Evolutionary conservation across 2,329 filamentous ascomycete species (phyloP).

Genomic region (Xylariaceae sp.): DNA sequence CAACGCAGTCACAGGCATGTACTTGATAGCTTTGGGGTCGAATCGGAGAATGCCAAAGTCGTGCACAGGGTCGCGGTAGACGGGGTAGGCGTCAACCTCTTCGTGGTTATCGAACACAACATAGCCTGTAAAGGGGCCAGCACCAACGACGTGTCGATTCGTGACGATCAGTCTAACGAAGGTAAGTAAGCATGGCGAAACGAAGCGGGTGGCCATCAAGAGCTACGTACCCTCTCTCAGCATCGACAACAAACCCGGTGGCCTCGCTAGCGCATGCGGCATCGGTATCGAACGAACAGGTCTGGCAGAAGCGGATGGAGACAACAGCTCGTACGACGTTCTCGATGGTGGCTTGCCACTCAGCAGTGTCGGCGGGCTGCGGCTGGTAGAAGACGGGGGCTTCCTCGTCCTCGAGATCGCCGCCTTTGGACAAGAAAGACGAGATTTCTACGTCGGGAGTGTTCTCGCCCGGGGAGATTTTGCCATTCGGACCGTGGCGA

Average conservation of each 20-base stretch:
- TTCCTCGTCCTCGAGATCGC: conserved; percentile 39
- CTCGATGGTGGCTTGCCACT: conserved; percentile 96
- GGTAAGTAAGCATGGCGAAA: conserved; percentile 10
- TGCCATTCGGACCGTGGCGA: conserved; percentile 42
- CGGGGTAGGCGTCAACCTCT: conserved; percentile 89
- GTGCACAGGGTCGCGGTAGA: conserved; percentile 97
- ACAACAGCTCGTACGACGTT: conserved; percentile 92
- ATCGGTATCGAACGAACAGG: conserved; percentile 97
- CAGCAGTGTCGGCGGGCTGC: conserved; percentile 58
- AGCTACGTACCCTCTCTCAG: conserved; percentile 57
- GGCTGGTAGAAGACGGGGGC: conserved; percentile 36
- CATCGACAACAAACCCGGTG: conserved; percentile 96
- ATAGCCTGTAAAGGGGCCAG: conserved; percentile 96
- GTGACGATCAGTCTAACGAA: conserved; percentile 60
- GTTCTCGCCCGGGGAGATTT: conserved; percentile 46
- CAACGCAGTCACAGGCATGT: conserved; percentile 84
- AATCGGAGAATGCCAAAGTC: conserved; percentile 97
- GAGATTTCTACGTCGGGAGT: conserved; percentile 39
- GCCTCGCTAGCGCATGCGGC: conserved; percentile 89
- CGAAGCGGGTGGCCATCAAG: not conserved
- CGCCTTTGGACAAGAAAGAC: conserved; percentile 32
- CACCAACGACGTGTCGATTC: conserved; percentile 88
- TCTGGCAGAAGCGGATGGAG: conserved; percentile 98
- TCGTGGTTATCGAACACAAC: conserved; percentile 99
- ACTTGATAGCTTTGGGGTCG: conserved; percentile 92